A percentile compares a stretch with the other conserved stretches of the same genome.
Evolutionary conservation across 805 yeast genomes (phyloP).

Genomic region (Nakazawaea molendinolei): DNA sequence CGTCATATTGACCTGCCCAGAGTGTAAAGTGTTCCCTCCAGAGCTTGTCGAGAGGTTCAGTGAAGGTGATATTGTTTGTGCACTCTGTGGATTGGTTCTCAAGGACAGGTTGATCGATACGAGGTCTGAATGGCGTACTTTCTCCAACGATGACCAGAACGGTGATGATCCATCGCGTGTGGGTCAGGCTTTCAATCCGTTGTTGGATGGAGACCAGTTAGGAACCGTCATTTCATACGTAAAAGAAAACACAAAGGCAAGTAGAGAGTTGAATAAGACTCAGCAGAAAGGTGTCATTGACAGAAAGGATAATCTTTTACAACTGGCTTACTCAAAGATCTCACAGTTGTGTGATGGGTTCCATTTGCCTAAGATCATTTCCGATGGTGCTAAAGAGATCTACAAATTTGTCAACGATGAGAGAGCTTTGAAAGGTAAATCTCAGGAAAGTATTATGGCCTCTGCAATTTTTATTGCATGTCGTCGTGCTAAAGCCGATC

Average conservation of each 20-base stretch:
- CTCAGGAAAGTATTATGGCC: slow-evolving; percentile 92
- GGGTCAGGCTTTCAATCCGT: slow-evolving; percentile 93
- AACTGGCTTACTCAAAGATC: slow-evolving; percentile 83
- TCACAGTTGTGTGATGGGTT: slow-evolving; percentile 97
- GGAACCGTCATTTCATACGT: slow-evolving; percentile 88
- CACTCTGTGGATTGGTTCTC: slow-evolving; percentile 89
- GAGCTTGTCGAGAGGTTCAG: slow-evolving; percentile 90
- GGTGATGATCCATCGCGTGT: slow-evolving; percentile 99
- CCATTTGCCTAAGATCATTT: slow-evolving; percentile 89
- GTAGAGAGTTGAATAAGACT: slow-evolving; percentile 86
- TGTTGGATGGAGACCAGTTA: slow-evolving; percentile 84
- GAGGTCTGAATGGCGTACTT: slow-evolving; percentile 97
- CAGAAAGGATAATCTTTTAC: slow-evolving; percentile 78
- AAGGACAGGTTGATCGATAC: slow-evolving; percentile 92
- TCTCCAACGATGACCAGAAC: slow-evolving; percentile 94
- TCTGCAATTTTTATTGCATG: slow-evolving; percentile 94
- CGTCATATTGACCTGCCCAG: slow-evolving; percentile 89
- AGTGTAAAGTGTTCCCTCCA: slow-evolving; percentile 93
- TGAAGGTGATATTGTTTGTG: slow-evolving; percentile 98
- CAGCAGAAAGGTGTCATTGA: slow-evolving; percentile 84
- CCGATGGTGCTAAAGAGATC: slow-evolving; percentile 96
- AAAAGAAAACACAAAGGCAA: slow-evolving; percentile 76
- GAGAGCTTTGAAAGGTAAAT: slow-evolving; percentile 77
- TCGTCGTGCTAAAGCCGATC: slow-evolving; percentile 85
- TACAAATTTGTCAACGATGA: slow-evolving; percentile 89